Percentiles rank a stretch among this genome's conserved stretches.
Evolutionary conservation across 1,284 basidiomycete species (phyloP).

Genomic region (Gymnopus androsaceus): DNA sequence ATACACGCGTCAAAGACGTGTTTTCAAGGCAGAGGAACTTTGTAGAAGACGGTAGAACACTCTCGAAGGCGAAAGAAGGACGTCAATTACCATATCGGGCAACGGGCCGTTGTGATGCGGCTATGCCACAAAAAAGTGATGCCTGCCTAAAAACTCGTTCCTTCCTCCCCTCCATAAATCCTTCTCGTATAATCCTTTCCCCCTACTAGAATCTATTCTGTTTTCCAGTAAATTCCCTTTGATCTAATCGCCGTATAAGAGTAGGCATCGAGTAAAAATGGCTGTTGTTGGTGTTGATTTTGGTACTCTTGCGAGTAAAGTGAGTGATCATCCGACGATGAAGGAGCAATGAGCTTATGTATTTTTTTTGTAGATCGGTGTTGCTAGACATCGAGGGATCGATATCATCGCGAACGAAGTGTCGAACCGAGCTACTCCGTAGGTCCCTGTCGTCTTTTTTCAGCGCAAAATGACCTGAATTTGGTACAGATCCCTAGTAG

Average conservation of each 20-base stretch:
- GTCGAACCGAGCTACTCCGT: slow-evolving; percentile 93
- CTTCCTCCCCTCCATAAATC: no score
- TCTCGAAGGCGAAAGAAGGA: no score
- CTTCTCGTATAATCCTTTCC: no score
- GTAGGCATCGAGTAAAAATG: slow-evolving; percentile 46
- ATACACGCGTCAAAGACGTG: background rate
- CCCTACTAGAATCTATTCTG: no score
- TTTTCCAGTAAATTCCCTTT: no score
- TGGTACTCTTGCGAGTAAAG: slow-evolving; percentile 86
- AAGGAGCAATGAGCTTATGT: slow-evolving; percentile 14
- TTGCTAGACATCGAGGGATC: slow-evolving; percentile 89
- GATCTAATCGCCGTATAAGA: no score
- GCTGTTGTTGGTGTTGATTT: slow-evolving; percentile 93
- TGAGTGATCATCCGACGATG: slow-evolving; percentile 31
- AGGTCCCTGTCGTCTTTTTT: slow-evolving; percentile 31
- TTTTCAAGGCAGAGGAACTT: no score
- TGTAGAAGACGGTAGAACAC: no score
- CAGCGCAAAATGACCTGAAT: background rate
- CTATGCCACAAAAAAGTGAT: no score
- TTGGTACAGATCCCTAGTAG: slow-evolving; percentile 77
- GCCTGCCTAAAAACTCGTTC: no score
- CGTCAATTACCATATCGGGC: no score
- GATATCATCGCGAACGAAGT: slow-evolving; percentile 96
- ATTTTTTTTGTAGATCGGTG: slow-evolving; percentile 71
- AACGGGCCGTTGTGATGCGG: no score